A percentile compares a stretch with the other conserved stretches of the same genome.
phyloP scores from a whole-genome alignment of 2,329 filamentous ascomycete genomes.

The Aspergillus bombycis region DNA sequence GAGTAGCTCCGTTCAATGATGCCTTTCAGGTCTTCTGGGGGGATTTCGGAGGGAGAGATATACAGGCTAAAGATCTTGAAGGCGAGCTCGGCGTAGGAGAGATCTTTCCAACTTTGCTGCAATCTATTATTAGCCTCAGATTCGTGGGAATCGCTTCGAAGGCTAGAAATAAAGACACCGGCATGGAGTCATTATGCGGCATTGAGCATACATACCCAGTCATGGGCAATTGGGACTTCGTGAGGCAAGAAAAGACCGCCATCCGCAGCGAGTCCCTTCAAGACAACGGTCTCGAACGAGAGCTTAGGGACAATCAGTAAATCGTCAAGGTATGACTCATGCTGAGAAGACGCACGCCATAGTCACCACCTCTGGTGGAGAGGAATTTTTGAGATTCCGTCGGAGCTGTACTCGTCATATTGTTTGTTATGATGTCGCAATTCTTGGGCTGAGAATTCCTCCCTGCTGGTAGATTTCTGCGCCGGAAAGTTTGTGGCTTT shows the following conservation, averaged over 20 bases:
- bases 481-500: background rate
- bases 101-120: slow-evolving; percentile 13
- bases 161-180: background rate
- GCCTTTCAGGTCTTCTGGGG: slow-evolving; percentile 73
- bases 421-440: background rate
- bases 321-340: background rate
- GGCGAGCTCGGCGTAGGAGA: slow-evolving; percentile 21
- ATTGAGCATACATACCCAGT: slow-evolving; percentile 12
- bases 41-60: slow-evolving; percentile 82
- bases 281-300: slow-evolving; percentile 84
- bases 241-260: slow-evolving; percentile 81
- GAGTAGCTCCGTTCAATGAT: slow-evolving; percentile 86
- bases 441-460: background rate
- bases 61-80: slow-evolving; percentile 85
- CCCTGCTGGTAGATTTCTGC: background rate
- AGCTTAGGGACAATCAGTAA: slow-evolving; percentile 42
- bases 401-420: background rate
- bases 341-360: slow-evolving; percentile 55
- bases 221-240: slow-evolving; percentile 61
- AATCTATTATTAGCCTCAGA: background rate
- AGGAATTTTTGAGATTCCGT: slow-evolving; percentile 61
- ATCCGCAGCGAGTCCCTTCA: slow-evolving; percentile 82
- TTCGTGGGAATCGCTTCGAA: background rate
- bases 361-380: slow-evolving; percentile 65
- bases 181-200: background rate